phyloP scores from a whole-genome alignment of 257 asterid genomes.

The Euphrasia confusa region DNA sequence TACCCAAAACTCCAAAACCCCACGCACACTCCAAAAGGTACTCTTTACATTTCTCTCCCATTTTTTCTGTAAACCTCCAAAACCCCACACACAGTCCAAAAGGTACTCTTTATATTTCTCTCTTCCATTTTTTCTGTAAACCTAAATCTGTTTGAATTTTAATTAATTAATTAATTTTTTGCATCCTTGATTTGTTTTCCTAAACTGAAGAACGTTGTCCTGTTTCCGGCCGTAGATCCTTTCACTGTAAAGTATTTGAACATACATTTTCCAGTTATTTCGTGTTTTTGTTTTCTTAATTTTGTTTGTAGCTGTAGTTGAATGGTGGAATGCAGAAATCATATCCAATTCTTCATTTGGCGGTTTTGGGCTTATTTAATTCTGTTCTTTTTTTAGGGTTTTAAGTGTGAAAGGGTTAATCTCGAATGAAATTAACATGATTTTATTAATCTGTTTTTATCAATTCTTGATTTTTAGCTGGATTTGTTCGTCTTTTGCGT shows the following conservation, averaged over 20 bases:
- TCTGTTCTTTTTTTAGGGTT: not conserved
- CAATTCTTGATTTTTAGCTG: not conserved
- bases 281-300: too few species aligned
- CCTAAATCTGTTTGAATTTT: too few species aligned
- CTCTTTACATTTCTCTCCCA: too few species aligned
- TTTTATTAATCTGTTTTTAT: not conserved
- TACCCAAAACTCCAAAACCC: too few species aligned
- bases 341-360: not conserved
- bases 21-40: too few species aligned
- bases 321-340: constrained; percentile 12
- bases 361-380: not conserved
- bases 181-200: not conserved
- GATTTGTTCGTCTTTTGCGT: too few species aligned
- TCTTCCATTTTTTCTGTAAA: too few species aligned
- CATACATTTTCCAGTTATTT: too few species aligned
- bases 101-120: too few species aligned
- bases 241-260: constrained; percentile 7
- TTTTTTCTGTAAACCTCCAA: too few species aligned
- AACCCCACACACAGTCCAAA: too few species aligned
- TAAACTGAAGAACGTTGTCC: not conserved
- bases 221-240: constrained; percentile 24
- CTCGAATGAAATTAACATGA: too few species aligned
- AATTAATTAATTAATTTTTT: not conserved
- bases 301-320: not conserved
- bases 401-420: not conserved